A percentile compares a stretch with the other conserved stretches of the same genome.
These are phyloP conservation scores for Apiospora malaysiana DNA, from an alignment of 2,329 filamentous ascomycete species.

Conservation along the genomic window DNA sequence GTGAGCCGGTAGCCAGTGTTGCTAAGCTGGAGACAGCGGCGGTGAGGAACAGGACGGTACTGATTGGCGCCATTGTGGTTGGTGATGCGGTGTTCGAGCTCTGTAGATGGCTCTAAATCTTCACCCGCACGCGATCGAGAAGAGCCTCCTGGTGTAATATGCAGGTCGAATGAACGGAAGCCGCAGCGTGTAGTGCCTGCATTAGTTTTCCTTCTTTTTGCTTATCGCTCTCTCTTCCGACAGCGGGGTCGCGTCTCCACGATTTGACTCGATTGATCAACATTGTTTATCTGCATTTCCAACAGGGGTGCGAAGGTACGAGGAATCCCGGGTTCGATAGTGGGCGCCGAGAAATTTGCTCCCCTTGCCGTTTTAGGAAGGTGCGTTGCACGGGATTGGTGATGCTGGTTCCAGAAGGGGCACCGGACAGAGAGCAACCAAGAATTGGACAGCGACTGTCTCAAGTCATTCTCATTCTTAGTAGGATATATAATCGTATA, in stretches of 20 bases:
- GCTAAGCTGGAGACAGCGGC: background rate
- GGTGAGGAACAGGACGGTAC: background rate
- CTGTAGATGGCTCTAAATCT: background rate
- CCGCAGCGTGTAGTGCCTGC: background rate
- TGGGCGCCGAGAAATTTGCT: background rate
- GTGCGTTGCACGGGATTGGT: background rate
- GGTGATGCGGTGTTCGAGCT: background rate
- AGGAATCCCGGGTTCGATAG: background rate
- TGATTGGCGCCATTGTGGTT: background rate
- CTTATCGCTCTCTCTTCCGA: background rate
- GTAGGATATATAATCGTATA: no score
- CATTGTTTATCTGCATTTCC: background rate
- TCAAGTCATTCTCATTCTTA: no score
- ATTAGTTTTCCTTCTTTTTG: background rate
- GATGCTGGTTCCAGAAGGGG: no score
- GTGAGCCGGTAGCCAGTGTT: background rate
- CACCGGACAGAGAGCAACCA: no score
- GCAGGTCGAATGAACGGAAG: background rate
- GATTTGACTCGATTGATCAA: background rate
- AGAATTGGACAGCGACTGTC: no score
- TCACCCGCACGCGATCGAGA: background rate
- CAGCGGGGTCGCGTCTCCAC: background rate
- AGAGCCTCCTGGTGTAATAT: background rate
- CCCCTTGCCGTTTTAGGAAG: slow-evolving; percentile 12
- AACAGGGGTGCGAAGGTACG: background rate